These are phyloP conservation scores for Quercus mongolica DNA, from an alignment of 306 rosid species.

Conservation along the genomic window DNA sequence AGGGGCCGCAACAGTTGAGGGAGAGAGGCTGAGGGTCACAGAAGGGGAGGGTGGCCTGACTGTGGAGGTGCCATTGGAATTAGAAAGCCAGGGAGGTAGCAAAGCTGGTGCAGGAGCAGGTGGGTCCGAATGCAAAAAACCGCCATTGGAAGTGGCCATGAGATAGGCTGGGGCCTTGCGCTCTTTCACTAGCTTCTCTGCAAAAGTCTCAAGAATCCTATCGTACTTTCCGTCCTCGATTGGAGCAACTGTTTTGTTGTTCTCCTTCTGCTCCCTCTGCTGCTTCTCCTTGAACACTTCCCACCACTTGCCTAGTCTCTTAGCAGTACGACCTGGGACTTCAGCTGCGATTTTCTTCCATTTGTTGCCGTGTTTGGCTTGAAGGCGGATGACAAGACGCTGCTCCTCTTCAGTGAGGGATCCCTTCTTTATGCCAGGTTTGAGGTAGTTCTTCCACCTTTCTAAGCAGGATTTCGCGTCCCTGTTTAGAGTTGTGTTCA, in stretches of 20 bases:
- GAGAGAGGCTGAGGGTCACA: constrained; percentile 75
- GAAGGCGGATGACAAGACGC: constrained; percentile 68
- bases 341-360: constrained; percentile 88
- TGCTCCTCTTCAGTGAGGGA: constrained; percentile 83
- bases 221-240: constrained; percentile 71
- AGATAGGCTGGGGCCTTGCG: constrained; percentile 44
- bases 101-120: constrained; percentile 44
- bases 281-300: constrained; percentile 87
- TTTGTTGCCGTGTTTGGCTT: constrained; percentile 78
- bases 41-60: constrained; percentile 80
- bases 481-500: constrained; percentile 63
- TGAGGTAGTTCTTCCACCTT: constrained; percentile 91
- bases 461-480: constrained; percentile 87
- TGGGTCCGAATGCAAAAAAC: constrained; percentile 57
- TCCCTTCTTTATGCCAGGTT: constrained; percentile 81
- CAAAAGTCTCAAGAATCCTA: constrained; percentile 66
- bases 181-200: constrained; percentile 63
- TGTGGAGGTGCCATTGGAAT: constrained; percentile 43
- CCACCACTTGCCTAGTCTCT: constrained; percentile 95
- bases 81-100: constrained; percentile 93
- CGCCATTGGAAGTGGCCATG: constrained; percentile 79
- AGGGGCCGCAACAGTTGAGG: constrained; percentile 68
- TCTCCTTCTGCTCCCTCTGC: constrained; percentile 68
- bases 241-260: constrained; percentile 41
- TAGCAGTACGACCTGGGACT: constrained; percentile 84